These are phyloP conservation scores for Plasmodium coatneyi DNA, from an alignment of 169 alveolate species.

Conservation along the genomic window DNA sequence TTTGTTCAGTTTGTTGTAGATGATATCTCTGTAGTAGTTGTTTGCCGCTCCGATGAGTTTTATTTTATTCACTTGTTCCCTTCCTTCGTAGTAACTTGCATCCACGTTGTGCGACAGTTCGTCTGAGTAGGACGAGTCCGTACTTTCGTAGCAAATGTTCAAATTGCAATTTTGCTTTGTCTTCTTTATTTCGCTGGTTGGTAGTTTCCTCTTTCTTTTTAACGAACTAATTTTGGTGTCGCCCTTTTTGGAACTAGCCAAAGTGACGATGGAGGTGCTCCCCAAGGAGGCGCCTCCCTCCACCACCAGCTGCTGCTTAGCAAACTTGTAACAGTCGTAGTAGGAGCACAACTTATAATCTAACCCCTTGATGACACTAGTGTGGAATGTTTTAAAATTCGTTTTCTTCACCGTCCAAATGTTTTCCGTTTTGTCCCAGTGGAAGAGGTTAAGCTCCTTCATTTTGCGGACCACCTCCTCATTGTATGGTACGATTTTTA, in stretches of 20 bases:
- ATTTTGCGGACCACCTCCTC: conserved; percentile 41
- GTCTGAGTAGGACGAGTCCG: conserved; percentile 56
- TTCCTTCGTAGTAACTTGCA: conserved; percentile 70
- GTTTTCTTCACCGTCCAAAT: conserved; percentile 31
- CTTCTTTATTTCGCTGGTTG: neutral
- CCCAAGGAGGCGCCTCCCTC: neutral
- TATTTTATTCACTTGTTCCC: conserved; percentile 59
- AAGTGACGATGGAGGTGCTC: neutral
- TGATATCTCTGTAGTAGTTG: conserved; percentile 58
- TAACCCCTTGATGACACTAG: conserved; percentile 17
- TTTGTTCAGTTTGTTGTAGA: conserved; percentile 43
- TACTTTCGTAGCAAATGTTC: conserved; percentile 23
- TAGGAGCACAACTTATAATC: conserved; percentile 50
- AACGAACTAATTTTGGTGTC: neutral
- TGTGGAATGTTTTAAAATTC: conserved; percentile 41
- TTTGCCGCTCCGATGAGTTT: conserved; percentile 65
- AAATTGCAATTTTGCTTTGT: neutral
- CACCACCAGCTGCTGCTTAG: conserved; percentile 9
- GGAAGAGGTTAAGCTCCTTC: conserved; percentile 35
- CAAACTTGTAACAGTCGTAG: conserved; percentile 39
- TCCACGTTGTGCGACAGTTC: conserved; percentile 53
- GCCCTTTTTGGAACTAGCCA: neutral
- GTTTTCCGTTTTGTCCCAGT: conserved; percentile 55
- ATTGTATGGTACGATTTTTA: conserved; percentile 51
- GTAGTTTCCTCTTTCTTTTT: conserved; percentile 26